phyloP scores from a whole-genome alignment of 78 protist genomes.

The Anaeramoeba flamelloides region DNA sequence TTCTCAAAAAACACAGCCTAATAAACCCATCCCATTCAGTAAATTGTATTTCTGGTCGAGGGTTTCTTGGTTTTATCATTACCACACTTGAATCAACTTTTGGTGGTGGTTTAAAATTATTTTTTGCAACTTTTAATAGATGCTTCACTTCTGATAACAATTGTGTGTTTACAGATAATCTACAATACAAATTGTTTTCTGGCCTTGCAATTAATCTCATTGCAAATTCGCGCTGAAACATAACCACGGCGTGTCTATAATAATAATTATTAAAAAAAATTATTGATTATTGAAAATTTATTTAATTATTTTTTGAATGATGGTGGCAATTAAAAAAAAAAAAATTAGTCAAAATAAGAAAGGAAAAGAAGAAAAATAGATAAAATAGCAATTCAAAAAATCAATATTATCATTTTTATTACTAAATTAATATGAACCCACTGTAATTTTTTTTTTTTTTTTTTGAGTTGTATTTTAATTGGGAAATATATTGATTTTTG shows the following conservation, averaged over 20 bases:
- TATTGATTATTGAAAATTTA: too few species aligned
- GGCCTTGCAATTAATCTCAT: conserved; percentile 57
- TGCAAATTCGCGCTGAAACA: conserved; percentile 97
- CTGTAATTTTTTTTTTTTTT: too few species aligned
- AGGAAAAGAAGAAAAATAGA: too few species aligned
- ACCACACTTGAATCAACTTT: conserved; percentile 95
- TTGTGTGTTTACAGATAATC: conserved; percentile 86
- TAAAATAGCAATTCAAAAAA: too few species aligned
- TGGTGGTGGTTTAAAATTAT: conserved; percentile 96
- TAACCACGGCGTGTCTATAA: conserved; percentile 66
- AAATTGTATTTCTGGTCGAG: conserved; percentile 85
- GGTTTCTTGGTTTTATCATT: conserved; percentile 72
- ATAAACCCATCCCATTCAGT: conserved; percentile 92
- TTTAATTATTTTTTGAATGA: too few species aligned
- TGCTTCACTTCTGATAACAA: conserved; percentile 64
- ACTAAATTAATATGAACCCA: too few species aligned
- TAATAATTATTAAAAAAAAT: background rate
- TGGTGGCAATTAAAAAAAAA: too few species aligned
- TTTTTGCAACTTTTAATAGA: conserved; percentile 57
- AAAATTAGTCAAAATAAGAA: too few species aligned
- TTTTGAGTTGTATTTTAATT: too few species aligned
- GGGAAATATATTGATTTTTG: too few species aligned
- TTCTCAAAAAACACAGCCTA: conserved; percentile 72
- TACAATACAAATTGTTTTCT: conserved; percentile 82
- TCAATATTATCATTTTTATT: too few species aligned